Percentiles rank a stretch among this genome's conserved stretches.
Conservation (phyloP, 2,329 filamentous ascomycete species). For the Clonostachys solani region DNA sequence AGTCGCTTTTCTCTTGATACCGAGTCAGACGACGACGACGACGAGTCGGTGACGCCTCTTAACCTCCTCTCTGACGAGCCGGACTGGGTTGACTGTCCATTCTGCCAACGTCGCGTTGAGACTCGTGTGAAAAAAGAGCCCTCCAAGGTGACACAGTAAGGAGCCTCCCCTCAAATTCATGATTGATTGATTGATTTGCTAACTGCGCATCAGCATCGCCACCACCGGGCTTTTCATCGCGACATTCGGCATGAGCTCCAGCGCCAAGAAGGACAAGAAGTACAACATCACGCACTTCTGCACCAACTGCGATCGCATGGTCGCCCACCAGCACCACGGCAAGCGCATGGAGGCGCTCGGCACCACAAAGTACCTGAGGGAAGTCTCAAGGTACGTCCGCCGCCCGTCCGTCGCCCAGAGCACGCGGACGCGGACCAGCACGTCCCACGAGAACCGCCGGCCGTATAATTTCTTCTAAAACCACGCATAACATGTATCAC, state of each 20-base stretch:
- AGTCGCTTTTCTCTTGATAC: too few species aligned
- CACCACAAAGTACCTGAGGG: constrained; percentile 15
- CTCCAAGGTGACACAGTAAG: constrained; percentile 15
- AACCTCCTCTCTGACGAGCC: constrained; percentile 14
- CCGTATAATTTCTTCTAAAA: too few species aligned
- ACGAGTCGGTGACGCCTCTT: constrained; percentile 14
- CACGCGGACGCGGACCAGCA: too few species aligned
- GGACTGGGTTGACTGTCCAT: constrained; percentile 16
- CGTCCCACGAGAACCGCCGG: too few species aligned
- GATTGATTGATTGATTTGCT: not conserved
- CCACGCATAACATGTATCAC: too few species aligned
- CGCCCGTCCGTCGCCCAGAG: too few species aligned
- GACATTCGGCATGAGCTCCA: not conserved
- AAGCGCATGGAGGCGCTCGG: constrained; percentile 11
- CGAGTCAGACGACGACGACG: not conserved
- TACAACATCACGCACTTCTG: constrained; percentile 14
- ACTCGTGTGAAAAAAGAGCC: constrained; percentile 12
- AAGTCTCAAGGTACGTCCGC: constrained; percentile 10
- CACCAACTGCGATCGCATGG: constrained; percentile 15
- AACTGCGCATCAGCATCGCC: not conserved
- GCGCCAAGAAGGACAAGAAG: constrained; percentile 7
- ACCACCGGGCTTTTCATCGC: not conserved
- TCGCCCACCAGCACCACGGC: constrained; percentile 9
- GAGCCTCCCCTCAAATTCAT: constrained; percentile 6
- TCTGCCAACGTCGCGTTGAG: constrained; percentile 11